Evolutionary conservation across 2,329 filamentous ascomycete genomes (phyloP).

Genomic region (Triangularia verruculosa): DNA sequence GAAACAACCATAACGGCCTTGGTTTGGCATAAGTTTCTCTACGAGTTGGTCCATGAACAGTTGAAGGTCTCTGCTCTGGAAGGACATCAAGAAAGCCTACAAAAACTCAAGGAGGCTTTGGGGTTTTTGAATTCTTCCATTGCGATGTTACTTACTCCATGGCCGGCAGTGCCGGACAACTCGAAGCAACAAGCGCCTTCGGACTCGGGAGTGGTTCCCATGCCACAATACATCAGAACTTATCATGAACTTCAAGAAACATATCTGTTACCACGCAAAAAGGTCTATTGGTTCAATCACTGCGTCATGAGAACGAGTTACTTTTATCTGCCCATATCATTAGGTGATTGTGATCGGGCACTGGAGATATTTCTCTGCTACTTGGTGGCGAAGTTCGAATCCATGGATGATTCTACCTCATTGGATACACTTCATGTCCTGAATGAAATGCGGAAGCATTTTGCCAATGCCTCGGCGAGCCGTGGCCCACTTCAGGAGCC

Average conservation of each 20-base stretch:
- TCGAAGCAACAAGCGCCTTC: no score
- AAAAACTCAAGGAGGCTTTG: neutral
- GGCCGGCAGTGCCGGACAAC: no score
- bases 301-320: neutral
- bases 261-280: neutral
- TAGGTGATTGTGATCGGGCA: neutral
- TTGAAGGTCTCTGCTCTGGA: neutral
- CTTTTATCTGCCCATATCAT: neutral
- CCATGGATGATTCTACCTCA: no score
- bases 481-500: no score
- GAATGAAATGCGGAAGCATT: no score
- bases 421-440: no score
- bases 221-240: neutral
- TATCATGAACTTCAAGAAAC: neutral
- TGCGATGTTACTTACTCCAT: no score
- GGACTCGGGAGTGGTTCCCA: no score
- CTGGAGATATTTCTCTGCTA: neutral
- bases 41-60: neutral
- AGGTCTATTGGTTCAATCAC: neutral
- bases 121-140: neutral
- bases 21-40: neutral
- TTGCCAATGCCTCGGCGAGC: no score
- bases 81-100: neutral
- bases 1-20: neutral
- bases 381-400: no score